Evolutionary conservation across 495 filamentous ascomycete species (phyloP).

Genomic region (Aspergillus egyptiacus): DNA sequence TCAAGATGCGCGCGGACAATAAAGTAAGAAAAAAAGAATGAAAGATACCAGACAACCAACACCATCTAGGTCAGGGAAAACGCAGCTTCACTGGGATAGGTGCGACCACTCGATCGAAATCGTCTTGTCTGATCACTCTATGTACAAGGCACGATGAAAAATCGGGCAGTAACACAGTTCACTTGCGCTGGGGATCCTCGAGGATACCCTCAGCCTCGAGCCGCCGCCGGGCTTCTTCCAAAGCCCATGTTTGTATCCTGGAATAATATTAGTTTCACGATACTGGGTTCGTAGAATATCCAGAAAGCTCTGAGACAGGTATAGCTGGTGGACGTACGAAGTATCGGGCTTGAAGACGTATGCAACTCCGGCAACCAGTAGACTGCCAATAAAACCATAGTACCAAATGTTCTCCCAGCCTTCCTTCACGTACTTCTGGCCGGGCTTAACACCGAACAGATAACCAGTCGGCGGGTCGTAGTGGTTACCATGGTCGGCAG

Average conservation of each 20-base stretch:
- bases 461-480: conserved; percentile 90
- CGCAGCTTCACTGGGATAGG: conserved; percentile 32
- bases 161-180: conserved; percentile 17
- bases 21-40: conserved; percentile 21
- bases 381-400: conserved; percentile 84
- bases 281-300: neutral
- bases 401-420: conserved; percentile 89
- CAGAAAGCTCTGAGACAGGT: neutral
- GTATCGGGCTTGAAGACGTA: conserved; percentile 99
- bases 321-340: conserved; percentile 60
- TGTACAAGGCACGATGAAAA: conserved; percentile 44
- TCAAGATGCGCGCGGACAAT: conserved; percentile 34
- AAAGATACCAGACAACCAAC: conserved; percentile 31
- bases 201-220: conserved; percentile 94
- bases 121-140: conserved; percentile 37
- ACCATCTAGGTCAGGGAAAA: conserved; percentile 37
- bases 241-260: conserved; percentile 98
- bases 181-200: conserved; percentile 58
- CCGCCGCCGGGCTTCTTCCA: conserved; percentile 89
- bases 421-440: conserved; percentile 91
- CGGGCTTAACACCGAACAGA: conserved; percentile 85
- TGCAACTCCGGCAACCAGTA: conserved; percentile 66
- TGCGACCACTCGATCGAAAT: conserved; percentile 30
- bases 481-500: conserved; percentile 60
- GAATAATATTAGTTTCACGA: conserved; percentile 11